Base-by-base conservation (phyloP, 2,329 filamentous ascomycete genomes). In the Sclerotinia subarctica region DNA sequence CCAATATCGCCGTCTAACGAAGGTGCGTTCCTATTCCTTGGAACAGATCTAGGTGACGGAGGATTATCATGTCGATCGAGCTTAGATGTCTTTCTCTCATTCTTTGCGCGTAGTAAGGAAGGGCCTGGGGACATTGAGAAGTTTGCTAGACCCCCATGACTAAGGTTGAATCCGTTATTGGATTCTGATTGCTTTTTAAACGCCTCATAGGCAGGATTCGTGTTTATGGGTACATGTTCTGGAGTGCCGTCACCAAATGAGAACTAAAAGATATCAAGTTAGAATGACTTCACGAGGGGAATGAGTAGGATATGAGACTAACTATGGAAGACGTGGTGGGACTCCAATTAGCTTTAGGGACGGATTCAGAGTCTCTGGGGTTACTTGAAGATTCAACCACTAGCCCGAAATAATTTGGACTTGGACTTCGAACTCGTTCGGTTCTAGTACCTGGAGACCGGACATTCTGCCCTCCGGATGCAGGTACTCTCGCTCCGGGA, bases 331-430 rank as follows among this genome's bases (percentile, higher is more conserved):
- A 90, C 11, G 87, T 88, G 0, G 88, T 85, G 11, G 90, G 85
- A 73, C 89, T 91, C 90, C 91, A 94, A 78, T 91, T 91, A 72
- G 88, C 87, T 68, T 86, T 86, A 1, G 88, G 84, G 70, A 90
- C 82, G 46, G 83, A 82, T 5, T 84, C 85, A 3, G 89, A 90
- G 65, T 89, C 88, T 70, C 88, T 84, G 32, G 85, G 82, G 70
- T 91, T 88, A 67, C 80, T 82, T 57, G 81, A 79, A 26, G 86
- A 78, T 69, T 93, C 88, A 70, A 92, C 81, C 42, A 88, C 82
- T 69, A 96, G 86, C 67, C 91, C 91, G 77, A 97, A 97, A 79
- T 97, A 97, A 77, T 94, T 96, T 17, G 93, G 92, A 77, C 92
- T 94, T 13, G 88, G 81, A 1, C 84, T 80, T 70, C 83, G 81